A percentile compares a stretch with the other conserved stretches of the same genome.
These are phyloP conservation scores for Marsdenia floribunda DNA, from an alignment of 257 asterid genomes.

Conservation along the genomic window DNA sequence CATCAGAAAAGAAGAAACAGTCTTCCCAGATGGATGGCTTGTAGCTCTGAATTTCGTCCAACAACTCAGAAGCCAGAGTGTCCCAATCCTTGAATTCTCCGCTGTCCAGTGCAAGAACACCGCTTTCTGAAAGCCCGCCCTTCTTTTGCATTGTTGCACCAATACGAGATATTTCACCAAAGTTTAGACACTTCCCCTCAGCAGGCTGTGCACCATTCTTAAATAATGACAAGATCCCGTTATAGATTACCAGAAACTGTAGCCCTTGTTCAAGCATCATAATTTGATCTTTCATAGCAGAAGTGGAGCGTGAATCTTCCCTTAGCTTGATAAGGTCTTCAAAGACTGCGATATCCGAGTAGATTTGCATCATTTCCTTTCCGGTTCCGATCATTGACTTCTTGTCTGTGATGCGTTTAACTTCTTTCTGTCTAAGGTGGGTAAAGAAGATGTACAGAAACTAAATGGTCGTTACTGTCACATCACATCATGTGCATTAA, in stretches of 20 bases:
- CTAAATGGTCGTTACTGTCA: no score
- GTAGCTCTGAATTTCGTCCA: not conserved
- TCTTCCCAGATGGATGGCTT: not conserved
- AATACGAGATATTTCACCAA: not conserved
- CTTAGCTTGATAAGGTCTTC: not conserved
- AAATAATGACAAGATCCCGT: not conserved
- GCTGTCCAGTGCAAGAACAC: not conserved
- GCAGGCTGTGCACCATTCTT: not conserved
- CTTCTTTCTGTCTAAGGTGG: no score
- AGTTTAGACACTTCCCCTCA: no score
- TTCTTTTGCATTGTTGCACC: not conserved
- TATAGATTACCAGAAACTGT: not conserved
- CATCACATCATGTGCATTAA: no score
- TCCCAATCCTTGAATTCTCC: not conserved
- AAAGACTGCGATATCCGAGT: not conserved
- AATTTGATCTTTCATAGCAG: not conserved
- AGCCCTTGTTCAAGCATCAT: not conserved
- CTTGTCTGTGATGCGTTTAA: no score
- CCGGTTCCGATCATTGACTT: no score
- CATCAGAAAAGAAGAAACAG: not conserved
- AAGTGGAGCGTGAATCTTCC: not conserved
- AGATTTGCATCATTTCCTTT: no score
- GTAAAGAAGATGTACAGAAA: no score
- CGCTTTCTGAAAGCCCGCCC: not conserved
- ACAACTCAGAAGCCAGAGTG: not conserved